phyloP scores from a whole-genome alignment of 169 alveolate species.

The Cryptosporidium viatorum region DNA sequence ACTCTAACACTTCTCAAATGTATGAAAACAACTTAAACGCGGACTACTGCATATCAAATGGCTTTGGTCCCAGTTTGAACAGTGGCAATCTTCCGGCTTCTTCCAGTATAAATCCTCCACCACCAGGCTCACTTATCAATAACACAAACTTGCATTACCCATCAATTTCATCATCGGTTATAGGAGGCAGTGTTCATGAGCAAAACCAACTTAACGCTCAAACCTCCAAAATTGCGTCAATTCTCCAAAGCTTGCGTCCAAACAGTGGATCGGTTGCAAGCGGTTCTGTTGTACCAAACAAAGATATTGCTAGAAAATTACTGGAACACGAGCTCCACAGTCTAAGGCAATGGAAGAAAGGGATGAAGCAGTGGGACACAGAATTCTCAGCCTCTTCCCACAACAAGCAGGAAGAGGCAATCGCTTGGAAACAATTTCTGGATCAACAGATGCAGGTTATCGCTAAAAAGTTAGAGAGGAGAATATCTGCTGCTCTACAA shows the following conservation, averaged over 20 bases:
- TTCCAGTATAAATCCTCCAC: background rate
- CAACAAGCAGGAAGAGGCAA: conserved; percentile 63
- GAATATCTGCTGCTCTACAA: conserved; percentile 67
- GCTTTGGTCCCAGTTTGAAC: conserved; percentile 5
- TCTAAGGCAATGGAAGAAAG: conserved; percentile 66
- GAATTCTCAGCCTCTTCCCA: conserved; percentile 37
- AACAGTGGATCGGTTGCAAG: conserved; percentile 52
- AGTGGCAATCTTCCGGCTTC: background rate
- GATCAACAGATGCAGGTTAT: conserved; percentile 71
- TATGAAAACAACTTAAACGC: background rate
- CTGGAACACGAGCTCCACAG: conserved; percentile 65
- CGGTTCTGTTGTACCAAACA: background rate
- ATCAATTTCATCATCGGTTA: background rate
- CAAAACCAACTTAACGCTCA: background rate
- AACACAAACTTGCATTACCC: background rate
- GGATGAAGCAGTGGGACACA: conserved; percentile 72
- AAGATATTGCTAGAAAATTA: conserved; percentile 36
- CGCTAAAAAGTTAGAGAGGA: conserved; percentile 64
- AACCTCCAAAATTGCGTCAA: background rate
- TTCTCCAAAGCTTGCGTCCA: conserved; percentile 40
- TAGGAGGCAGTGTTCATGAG: background rate
- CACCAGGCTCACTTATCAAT: conserved; percentile 2
- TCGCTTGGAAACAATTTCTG: conserved; percentile 64
- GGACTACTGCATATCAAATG: background rate
- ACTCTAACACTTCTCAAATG: background rate